Base-by-base conservation (phyloP, 495 filamentous ascomycete genomes). In the Penicillium canariense region DNA sequence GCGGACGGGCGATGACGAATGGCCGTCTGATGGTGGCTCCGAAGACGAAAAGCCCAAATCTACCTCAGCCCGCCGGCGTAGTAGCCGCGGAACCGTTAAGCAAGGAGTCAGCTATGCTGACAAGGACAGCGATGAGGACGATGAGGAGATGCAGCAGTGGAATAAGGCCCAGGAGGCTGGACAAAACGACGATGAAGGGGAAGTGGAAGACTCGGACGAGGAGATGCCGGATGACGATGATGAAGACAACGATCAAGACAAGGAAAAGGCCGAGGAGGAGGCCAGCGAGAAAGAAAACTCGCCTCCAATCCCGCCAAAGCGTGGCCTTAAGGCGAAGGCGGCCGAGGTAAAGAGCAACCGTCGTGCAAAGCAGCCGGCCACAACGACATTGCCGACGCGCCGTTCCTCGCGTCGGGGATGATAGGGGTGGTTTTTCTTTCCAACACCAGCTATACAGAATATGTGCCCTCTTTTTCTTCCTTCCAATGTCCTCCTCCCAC, bases 31-130 rank as follows among this genome's bases (percentile, higher is more conserved):
- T 40, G 75, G 50, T 26, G 74, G 58, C 20, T 64, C 55, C 25
- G 56, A 32, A 7, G 61, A 60, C 12, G 58, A 40, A 20, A 50
- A 52, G 9, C 54, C 67, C 23, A 51, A 63, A 0, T 56, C 67
- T 23, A 50, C 61, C 1, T 55, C 75, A 7, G 58, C 63, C 52
- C 75, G 69, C 52, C 67, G 70, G 58, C 76, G 71, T 55, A 78
- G 71, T 54, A 73, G 67, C 61, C 60, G 75, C 58, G 71, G 70
- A 18, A 58, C 54, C 27, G 56, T 40, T 27, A 64, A 55, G 66
- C 65, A 51, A 48, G 52, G 50, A 39, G 56, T 68, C 60, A 85
- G 73, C 53, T 87, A 86, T 59, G 77, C 73, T 23, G 83, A 86
- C 56, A 64, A 75, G 18, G 75, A 78, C 28, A 82, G 79, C 50